Conservation (phyloP, 2,329 filamentous ascomycete species). For the Sporothrix protearum region DNA sequence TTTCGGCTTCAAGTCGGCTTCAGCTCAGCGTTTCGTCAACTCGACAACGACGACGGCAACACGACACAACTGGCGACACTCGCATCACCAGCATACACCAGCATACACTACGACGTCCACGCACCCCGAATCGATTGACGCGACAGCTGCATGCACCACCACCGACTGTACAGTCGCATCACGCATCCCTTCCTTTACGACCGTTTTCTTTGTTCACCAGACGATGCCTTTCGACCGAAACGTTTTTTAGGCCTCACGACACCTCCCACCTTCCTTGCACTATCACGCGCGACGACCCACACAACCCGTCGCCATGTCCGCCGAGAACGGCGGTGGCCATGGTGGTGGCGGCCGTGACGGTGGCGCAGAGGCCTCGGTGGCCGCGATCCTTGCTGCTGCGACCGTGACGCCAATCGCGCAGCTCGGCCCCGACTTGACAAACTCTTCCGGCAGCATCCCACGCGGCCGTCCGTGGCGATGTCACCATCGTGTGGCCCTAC, state of each 20-base stretch:
- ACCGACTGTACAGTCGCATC: neutral
- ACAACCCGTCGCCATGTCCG: neutral
- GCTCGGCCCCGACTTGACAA: constrained; percentile 47
- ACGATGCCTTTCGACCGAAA: neutral
- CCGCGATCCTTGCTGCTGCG: constrained; percentile 27
- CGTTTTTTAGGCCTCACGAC: neutral
- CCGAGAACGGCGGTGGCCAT: constrained; percentile 28
- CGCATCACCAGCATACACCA: no score
- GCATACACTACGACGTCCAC: no score
- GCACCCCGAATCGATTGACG: neutral
- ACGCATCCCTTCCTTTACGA: neutral
- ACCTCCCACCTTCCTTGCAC: neutral
- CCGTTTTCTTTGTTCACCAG: neutral
- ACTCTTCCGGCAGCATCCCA: constrained; percentile 34
- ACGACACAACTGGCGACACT: neutral
- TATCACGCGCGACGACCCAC: neutral
- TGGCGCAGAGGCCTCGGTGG: constrained; percentile 22
- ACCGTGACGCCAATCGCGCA: constrained; percentile 48
- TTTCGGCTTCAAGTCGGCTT: neutral
- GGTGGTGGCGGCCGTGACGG: constrained; percentile 29
- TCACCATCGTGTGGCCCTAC: constrained; percentile 90
- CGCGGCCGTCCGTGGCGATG: constrained; percentile 61
- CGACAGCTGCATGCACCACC: neutral
- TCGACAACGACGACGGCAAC: neutral
- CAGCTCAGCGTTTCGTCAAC: neutral